These are phyloP conservation scores for Ustilago nuda DNA, from an alignment of 1,284 basidiomycete genomes.

Conservation along the genomic window DNA sequence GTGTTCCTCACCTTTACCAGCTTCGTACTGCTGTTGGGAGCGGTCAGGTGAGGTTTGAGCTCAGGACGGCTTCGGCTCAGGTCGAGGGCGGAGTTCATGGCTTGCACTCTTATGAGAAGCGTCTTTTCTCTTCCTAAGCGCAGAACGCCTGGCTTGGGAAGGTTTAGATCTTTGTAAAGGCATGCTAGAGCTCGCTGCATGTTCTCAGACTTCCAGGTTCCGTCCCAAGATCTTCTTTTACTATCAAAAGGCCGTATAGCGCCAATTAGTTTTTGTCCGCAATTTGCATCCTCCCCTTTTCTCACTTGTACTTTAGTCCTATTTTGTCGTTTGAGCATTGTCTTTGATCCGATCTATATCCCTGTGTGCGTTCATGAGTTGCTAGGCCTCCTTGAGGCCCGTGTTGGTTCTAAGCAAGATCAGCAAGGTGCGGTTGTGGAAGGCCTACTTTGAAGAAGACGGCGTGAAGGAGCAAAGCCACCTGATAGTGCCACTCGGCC, in stretches of 20 bases:
- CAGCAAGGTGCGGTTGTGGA: too few relatives aligned
- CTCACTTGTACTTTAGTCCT: slow-evolving; percentile 21
- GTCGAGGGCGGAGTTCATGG: slow-evolving; percentile 96
- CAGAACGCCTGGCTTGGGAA: neutral
- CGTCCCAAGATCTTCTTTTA: neutral
- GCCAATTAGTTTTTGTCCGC: slow-evolving; percentile 5
- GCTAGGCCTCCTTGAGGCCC: neutral
- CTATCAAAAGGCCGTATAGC: slow-evolving; percentile 3
- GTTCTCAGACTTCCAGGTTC: neutral
- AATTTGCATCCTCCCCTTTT: slow-evolving; percentile 6
- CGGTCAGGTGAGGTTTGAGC: slow-evolving; percentile 86
- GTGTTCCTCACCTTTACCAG: slow-evolving; percentile 77
- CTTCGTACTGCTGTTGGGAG: slow-evolving; percentile 77
- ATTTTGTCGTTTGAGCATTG: neutral
- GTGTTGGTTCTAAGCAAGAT: too few relatives aligned
- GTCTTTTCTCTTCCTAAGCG: slow-evolving; percentile 71
- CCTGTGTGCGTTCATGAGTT: neutral
- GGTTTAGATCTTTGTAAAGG: neutral
- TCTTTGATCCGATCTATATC: neutral
- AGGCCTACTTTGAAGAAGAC: too few relatives aligned
- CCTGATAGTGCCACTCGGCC: neutral
- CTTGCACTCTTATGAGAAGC: slow-evolving; percentile 74
- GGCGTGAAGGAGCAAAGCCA: too few relatives aligned
- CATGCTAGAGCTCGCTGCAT: neutral
- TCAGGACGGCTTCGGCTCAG: slow-evolving; percentile 94